phyloP scores from a whole-genome alignment of 1,284 basidiomycete species.

The Spongiforma sp. region DNA sequence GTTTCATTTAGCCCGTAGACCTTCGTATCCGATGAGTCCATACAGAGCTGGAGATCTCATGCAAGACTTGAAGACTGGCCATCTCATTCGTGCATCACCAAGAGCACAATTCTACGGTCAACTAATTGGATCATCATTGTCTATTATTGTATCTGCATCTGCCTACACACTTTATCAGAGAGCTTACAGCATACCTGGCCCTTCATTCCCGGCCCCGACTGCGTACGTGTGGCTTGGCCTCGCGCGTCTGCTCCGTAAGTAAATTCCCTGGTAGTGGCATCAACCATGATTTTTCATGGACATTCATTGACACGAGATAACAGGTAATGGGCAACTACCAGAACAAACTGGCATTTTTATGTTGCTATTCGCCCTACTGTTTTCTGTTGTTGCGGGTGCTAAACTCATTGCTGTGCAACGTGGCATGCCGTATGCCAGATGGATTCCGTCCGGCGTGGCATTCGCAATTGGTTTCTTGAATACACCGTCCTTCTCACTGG shows the following conservation, averaged over 20 bases:
- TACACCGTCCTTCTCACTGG: conserved; percentile 94
- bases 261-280: neutral
- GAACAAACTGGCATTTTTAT: conserved; percentile 82
- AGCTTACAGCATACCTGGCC: conserved; percentile 87
- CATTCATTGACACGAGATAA: conserved; percentile 16
- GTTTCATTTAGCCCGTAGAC: conserved; percentile 31
- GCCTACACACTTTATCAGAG: conserved; percentile 89
- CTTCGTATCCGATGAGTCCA: conserved; percentile 1
- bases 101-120: conserved; percentile 90
- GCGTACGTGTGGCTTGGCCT: conserved; percentile 93
- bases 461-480: conserved; percentile 94
- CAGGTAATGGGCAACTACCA: conserved; percentile 85
- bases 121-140: conserved; percentile 85
- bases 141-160: conserved; percentile 87
- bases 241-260: conserved; percentile 84
- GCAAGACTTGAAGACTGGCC: conserved; percentile 98
- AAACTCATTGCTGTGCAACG: conserved; percentile 66
- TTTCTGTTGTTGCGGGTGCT: conserved; percentile 67
- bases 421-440: conserved; percentile 59
- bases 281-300: neutral
- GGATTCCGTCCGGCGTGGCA: conserved; percentile 89
- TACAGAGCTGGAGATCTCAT: conserved; percentile 93
- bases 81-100: conserved; percentile 86
- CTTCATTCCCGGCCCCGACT: conserved; percentile 92
- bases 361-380: conserved; percentile 75